These are phyloP conservation scores for Mycena chlorophos DNA, from an alignment of 768 basidiomycete species.

Conservation along the genomic window DNA sequence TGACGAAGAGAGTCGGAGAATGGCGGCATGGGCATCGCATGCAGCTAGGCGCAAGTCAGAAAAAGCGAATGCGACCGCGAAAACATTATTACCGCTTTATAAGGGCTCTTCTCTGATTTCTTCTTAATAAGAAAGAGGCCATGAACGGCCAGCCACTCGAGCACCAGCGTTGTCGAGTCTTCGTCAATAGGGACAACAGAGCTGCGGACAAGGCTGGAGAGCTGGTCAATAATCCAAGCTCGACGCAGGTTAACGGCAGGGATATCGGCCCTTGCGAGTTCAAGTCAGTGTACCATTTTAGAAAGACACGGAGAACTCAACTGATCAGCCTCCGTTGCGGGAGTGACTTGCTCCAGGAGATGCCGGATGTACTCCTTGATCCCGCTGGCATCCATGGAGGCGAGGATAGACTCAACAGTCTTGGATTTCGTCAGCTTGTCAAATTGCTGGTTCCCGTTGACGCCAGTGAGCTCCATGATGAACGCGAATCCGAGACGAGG, in stretches of 20 bases:
- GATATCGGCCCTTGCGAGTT: slow-evolving; percentile 40
- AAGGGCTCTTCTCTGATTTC: slow-evolving; percentile 63
- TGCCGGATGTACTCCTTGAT: slow-evolving; percentile 76
- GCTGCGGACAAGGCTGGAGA: slow-evolving; percentile 75
- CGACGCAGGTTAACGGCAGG: slow-evolving; percentile 57
- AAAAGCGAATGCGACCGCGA: not conserved
- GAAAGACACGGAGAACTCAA: slow-evolving; percentile 25
- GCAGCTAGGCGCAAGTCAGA: slow-evolving; percentile 48
- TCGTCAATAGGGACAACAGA: slow-evolving; percentile 78
- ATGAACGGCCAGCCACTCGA: slow-evolving; percentile 82
- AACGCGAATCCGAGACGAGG: slow-evolving; percentile 82
- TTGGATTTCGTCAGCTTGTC: slow-evolving; percentile 92
- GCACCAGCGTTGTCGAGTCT: slow-evolving; percentile 67
- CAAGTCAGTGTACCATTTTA: slow-evolving; percentile 1
- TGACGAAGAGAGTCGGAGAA: slow-evolving; percentile 73
- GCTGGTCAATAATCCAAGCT: slow-evolving; percentile 85
- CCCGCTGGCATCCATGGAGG: slow-evolving; percentile 69
- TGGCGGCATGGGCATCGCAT: slow-evolving; percentile 57
- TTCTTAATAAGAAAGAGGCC: slow-evolving; percentile 80
- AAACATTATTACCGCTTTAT: slow-evolving; percentile 52
- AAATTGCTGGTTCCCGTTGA: slow-evolving; percentile 83
- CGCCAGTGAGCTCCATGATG: slow-evolving; percentile 80
- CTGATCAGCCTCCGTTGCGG: slow-evolving; percentile 41
- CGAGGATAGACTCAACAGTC: slow-evolving; percentile 82
- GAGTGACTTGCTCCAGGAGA: slow-evolving; percentile 64